Evolutionary conservation across 306 rosid species (phyloP), one percentile per base, ranked within the genome.

Genomic region (Fragaria ananassa): DNA sequence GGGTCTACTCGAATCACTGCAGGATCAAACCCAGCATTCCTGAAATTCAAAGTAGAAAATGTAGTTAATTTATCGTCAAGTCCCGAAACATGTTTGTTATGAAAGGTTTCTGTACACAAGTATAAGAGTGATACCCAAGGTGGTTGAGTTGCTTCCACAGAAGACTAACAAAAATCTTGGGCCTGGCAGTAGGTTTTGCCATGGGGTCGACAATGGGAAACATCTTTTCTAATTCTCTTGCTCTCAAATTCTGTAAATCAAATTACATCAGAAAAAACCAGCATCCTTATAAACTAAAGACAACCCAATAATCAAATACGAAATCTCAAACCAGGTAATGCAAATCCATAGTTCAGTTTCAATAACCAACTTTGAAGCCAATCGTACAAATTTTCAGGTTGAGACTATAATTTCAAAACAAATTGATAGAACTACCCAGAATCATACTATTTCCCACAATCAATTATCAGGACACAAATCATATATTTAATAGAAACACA

Each of bases 1-100:
- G 79, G 87, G 76, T 96, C 98, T 0, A 96, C 94, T 79, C 99
- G 91, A 78, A 96, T 91, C 23, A 89, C 93, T 1, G 93, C 86
- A 25, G 99, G 99, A 77, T 96, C 98, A 74, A 96, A 96, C 10
- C 98, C 99, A 75, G 99, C 98, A 83, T 96, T 96, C 89, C 97
- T 96, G 81, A 81, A 13, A 80, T 82, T 82, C 54, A 18, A 0
- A 8, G 67, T 9, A 15, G 18, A 2, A 63, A 68, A 54, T 17
- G n/a, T 21, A 60, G 56, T 78, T 6, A 74, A 9, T 62, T 14
- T 35, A 12, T n/a, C 37, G 35, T 8, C 31, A 29, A 14, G 31
- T 62, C 41, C 12, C 31, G 1, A 23, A 31, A 5, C 37, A 25
- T 21, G 60, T 70, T 79, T 69, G 31, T 49, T 11, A 47, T n/a